phyloP scores from a whole-genome alignment of 441 rosid species.

The Jatropha multifida region DNA sequence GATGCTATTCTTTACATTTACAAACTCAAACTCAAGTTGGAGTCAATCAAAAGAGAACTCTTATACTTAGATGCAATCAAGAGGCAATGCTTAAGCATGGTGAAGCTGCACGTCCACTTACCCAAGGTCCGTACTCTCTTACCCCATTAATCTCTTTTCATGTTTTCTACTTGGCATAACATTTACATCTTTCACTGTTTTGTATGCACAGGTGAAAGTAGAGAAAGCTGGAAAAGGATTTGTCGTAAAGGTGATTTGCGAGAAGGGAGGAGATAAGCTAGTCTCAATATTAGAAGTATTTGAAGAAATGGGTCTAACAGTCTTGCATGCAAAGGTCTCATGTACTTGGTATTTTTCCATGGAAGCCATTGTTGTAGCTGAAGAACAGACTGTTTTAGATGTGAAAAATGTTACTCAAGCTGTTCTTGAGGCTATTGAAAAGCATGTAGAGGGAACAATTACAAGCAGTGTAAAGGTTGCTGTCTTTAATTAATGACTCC shows the following conservation, averaged over 20 bases:
- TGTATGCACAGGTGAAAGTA: conserved; percentile 39
- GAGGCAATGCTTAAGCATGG: conserved; percentile 30
- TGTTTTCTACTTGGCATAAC: background rate
- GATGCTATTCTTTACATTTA: conserved; percentile 46
- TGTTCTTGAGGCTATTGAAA: conserved; percentile 44
- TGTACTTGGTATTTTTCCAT: conserved; percentile 42
- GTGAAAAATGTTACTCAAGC: conserved; percentile 38
- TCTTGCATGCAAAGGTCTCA: conserved; percentile 59
- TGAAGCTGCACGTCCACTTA: conserved; percentile 24
- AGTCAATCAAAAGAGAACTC: conserved; percentile 44
- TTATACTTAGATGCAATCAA: conserved; percentile 37
- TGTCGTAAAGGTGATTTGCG: conserved; percentile 41
- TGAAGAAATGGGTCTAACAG: conserved; percentile 58
- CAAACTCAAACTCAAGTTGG: conserved; percentile 53
- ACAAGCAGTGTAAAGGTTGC: background rate
- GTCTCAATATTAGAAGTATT: conserved; percentile 58
- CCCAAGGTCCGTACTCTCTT: conserved; percentile 38
- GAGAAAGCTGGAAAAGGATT: conserved; percentile 50
- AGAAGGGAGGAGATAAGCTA: conserved; percentile 44
- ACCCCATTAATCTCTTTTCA: conserved; percentile 5
- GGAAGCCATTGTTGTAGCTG: conserved; percentile 66
- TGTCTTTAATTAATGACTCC: background rate
- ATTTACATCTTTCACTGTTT: background rate
- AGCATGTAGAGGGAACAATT: background rate
- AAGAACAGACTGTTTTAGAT: conserved; percentile 36